These are phyloP conservation scores for Hypoxylon sp. DNA, from an alignment of 2,329 filamentous ascomycete genomes.

Conservation along the genomic window DNA sequence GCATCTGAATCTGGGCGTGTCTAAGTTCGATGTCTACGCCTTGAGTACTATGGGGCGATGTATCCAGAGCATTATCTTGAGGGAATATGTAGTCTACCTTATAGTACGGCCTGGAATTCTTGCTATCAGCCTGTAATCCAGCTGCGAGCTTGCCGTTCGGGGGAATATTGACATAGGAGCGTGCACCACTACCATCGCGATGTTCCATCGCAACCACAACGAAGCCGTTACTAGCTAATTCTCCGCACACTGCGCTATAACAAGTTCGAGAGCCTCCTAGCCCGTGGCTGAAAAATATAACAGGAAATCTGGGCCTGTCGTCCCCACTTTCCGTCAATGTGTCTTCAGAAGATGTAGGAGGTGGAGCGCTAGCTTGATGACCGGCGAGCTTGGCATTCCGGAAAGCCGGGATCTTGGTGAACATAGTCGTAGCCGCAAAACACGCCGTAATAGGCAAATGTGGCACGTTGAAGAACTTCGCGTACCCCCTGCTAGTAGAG, in stretches of 20 bases:
- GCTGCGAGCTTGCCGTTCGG: constrained; percentile 56
- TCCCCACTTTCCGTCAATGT: constrained; percentile 32
- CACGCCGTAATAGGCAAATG: constrained; percentile 65
- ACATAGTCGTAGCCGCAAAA: constrained; percentile 71
- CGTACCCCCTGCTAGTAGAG: constrained; percentile 72
- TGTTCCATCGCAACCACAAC: constrained; percentile 76
- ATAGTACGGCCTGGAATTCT: constrained; percentile 60
- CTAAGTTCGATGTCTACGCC: constrained; percentile 73
- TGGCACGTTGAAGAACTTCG: constrained; percentile 70
- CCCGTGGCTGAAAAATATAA: constrained; percentile 77
- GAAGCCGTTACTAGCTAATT: constrained; percentile 77
- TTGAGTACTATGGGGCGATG: constrained; percentile 67
- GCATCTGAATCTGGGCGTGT: constrained; percentile 72
- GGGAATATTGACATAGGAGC: constrained; percentile 72
- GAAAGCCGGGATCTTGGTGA: constrained; percentile 75
- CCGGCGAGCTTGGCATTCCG: constrained; percentile 71
- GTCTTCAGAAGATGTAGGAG: constrained; percentile 51
- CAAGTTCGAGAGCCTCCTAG: constrained; percentile 74
- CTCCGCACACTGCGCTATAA: constrained; percentile 74
- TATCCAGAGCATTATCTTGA: constrained; percentile 66
- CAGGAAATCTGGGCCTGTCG: constrained; percentile 66
- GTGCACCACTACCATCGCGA: constrained; percentile 73
- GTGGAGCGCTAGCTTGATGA: constrained; percentile 64
- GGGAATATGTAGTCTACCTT: constrained; percentile 75
- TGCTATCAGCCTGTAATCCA: constrained; percentile 53